phyloP scores from a whole-genome alignment of 345 rosid species.

The Murraya paniculata region DNA sequence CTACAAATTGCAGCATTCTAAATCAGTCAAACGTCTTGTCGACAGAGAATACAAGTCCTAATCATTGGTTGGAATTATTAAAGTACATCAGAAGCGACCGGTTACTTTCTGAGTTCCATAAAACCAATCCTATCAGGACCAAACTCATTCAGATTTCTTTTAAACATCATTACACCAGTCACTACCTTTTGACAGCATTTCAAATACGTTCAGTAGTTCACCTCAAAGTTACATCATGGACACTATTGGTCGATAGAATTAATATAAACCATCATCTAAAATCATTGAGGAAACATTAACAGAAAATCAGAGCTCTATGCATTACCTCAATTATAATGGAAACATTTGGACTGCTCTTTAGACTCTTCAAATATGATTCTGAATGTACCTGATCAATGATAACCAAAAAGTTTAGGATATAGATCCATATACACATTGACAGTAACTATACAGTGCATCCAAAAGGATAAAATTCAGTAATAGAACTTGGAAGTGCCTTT shows the following conservation, averaged over 20 bases:
- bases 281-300: background rate
- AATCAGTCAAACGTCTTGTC: constrained; percentile 15
- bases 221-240: background rate
- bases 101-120: background rate
- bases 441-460: background rate
- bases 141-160: constrained; percentile 4
- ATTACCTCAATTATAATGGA: constrained; percentile 80
- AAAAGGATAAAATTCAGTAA: background rate
- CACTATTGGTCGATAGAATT: background rate
- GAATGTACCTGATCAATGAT: constrained; percentile 65
- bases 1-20: constrained; percentile 31
- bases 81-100: background rate
- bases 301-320: constrained; percentile 4
- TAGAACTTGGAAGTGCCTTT: background rate
- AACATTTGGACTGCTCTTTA: constrained; percentile 69
- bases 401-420: background rate
- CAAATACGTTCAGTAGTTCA: background rate
- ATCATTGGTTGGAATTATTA: background rate
- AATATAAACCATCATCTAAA: background rate
- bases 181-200: background rate
- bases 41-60: background rate
- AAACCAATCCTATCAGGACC: background rate
- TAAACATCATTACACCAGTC: background rate
- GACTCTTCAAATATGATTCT: constrained; percentile 66
- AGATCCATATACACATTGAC: background rate